These are phyloP conservation scores for Orbilia ellipsospora DNA, from an alignment of 2,329 filamentous ascomycete genomes.

Conservation along the genomic window DNA sequence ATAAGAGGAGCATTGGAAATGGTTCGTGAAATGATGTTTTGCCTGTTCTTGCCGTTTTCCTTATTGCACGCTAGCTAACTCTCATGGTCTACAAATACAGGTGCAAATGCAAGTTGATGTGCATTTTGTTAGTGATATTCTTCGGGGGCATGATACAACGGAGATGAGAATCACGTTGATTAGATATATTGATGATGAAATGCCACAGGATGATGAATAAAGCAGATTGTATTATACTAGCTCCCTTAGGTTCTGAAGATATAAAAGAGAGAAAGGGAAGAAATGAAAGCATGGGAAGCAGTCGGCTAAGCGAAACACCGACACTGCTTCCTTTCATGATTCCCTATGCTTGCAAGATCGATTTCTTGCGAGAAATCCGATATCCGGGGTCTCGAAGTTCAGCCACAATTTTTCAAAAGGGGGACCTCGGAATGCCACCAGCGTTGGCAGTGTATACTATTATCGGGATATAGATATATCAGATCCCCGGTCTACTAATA, in stretches of 20 bases:
- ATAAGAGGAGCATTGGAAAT: conserved; percentile 92
- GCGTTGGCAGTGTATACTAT: neutral
- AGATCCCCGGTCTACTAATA: too few relatives aligned
- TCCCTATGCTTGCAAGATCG: too few relatives aligned
- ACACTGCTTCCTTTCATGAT: too few relatives aligned
- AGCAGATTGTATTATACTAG: conserved; percentile 56
- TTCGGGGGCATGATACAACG: conserved; percentile 93
- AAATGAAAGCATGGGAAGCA: neutral
- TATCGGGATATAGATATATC: too few relatives aligned
- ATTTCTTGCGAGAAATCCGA: neutral
- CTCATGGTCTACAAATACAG: conserved; percentile 58
- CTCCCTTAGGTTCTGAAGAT: neutral
- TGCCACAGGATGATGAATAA: conserved; percentile 95
- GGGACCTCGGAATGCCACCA: neutral
- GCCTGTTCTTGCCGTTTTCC: too few relatives aligned
- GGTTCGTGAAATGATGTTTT: conserved; percentile 68
- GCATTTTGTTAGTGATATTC: conserved; percentile 92
- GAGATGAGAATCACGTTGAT: conserved; percentile 95
- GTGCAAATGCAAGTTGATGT: conserved; percentile 98
- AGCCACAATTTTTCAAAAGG: neutral
- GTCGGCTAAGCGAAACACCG: too few relatives aligned
- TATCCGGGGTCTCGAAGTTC: neutral
- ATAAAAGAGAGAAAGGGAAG: neutral
- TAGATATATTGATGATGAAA: conserved; percentile 95
- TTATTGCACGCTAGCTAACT: too few relatives aligned